phyloP scores from a whole-genome alignment of 2,329 filamentous ascomycete genomes.

The Lachnellula suecica region DNA sequence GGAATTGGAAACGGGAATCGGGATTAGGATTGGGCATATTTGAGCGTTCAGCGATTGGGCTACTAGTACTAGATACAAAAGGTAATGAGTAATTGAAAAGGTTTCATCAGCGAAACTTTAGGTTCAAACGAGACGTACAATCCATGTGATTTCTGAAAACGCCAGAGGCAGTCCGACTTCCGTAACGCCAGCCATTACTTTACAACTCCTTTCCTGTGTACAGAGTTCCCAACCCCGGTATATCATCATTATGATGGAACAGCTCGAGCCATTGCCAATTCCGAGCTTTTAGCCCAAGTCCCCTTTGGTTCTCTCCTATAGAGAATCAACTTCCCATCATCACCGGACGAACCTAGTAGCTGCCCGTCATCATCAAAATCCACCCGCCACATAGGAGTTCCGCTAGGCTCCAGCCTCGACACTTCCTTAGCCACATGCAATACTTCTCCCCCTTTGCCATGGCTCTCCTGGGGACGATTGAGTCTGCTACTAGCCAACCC shows the following conservation, averaged over 20 bases:
- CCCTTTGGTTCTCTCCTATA: slow-evolving; percentile 50
- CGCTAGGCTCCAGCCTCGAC: slow-evolving; percentile 65
- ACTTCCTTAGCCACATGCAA: slow-evolving; percentile 62
- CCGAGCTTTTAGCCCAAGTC: slow-evolving; percentile 30
- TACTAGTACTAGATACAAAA: background rate
- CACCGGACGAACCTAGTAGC: slow-evolving; percentile 72
- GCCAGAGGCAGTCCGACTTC: background rate
- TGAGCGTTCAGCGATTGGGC: background rate
- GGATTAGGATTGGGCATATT: slow-evolving; percentile 4
- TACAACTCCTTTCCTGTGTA: background rate
- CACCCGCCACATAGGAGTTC: slow-evolving; percentile 73
- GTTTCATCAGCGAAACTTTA: background rate
- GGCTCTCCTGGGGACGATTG: slow-evolving; percentile 44
- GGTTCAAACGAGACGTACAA: background rate
- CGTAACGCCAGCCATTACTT: background rate
- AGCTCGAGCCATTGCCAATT: slow-evolving; percentile 28
- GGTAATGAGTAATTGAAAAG: background rate
- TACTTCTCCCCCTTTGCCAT: slow-evolving; percentile 62
- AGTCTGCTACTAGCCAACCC: slow-evolving; percentile 44
- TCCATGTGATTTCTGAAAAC: background rate
- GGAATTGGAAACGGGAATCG: background rate
- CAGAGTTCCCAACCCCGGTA: background rate
- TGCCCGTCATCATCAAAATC: slow-evolving; percentile 70
- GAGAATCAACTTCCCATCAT: slow-evolving; percentile 67
- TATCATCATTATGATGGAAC: background rate